Percentiles rank a stretch among this genome's conserved stretches.
Evolutionary conservation across 768 basidiomycete species (phyloP).

Genomic region (Pisolithus microcarpus): DNA sequence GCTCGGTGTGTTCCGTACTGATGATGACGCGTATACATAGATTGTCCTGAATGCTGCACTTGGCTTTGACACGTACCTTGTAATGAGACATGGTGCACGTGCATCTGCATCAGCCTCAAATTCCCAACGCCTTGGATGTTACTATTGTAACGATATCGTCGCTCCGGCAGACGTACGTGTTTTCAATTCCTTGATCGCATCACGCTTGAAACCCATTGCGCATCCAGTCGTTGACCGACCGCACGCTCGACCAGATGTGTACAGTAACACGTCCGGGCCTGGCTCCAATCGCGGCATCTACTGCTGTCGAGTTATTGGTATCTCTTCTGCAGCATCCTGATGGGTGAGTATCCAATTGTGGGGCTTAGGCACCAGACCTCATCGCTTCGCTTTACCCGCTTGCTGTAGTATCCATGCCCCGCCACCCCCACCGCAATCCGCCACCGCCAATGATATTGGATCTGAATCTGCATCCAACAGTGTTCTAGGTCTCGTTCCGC

Average conservation of each 20-base stretch:
- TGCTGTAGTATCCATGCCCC: conserved; percentile 52
- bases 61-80: conserved; percentile 93
- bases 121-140: conserved; percentile 68
- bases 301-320: conserved; percentile 87
- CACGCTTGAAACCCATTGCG: no score
- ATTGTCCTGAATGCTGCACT: conserved; percentile 92
- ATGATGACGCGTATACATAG: conserved; percentile 30
- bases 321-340: conserved; percentile 85
- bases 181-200: not conserved
- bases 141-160: conserved; percentile 98
- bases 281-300: conserved; percentile 86
- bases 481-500: conserved; percentile 87
- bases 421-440: conserved; percentile 48
- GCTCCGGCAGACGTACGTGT: conserved; percentile 82
- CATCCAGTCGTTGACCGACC: conserved; percentile 64
- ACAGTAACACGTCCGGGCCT: conserved; percentile 95
- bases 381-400: conserved; percentile 2
- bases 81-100: conserved; percentile 90
- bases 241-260: conserved; percentile 98
- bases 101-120: conserved; percentile 22
- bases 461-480: conserved; percentile 28
- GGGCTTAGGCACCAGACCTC: not conserved
- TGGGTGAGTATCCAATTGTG: conserved; percentile 44
- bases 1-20: not conserved
- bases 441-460: conserved; percentile 5